A percentile compares a stretch with the other conserved stretches of the same genome.
Evolutionary conservation across 2,329 filamentous ascomycete species (phyloP).

Genomic region (Exophiala xenobiotica): DNA sequence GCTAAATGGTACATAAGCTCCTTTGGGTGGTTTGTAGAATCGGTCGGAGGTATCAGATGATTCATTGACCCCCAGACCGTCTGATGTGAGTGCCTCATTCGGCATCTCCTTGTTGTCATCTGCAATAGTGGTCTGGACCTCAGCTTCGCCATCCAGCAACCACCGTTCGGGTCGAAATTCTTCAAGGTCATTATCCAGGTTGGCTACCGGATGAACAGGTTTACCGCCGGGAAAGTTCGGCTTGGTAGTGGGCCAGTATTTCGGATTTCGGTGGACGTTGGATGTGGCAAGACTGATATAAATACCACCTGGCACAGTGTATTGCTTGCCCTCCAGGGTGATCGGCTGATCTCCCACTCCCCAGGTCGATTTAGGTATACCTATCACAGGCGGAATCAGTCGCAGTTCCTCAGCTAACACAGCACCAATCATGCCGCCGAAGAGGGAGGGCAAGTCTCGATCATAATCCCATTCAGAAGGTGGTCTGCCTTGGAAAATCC

Average conservation of each 20-base stretch:
- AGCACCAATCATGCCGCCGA: conserved; percentile 69
- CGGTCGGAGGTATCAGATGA: conserved; percentile 62
- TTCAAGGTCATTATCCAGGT: conserved; percentile 57
- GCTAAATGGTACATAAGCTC: conserved; percentile 57
- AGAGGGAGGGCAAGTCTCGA: conserved; percentile 60
- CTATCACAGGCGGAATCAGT: conserved; percentile 67
- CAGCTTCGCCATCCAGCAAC: conserved; percentile 48
- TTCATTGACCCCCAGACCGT: conserved; percentile 51
- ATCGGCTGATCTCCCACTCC: conserved; percentile 52
- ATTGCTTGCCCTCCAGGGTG: conserved; percentile 57
- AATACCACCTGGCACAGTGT: conserved; percentile 58
- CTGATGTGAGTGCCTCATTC: conserved; percentile 26
- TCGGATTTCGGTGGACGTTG: conserved; percentile 65
- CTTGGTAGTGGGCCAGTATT: conserved; percentile 62
- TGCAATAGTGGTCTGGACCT: conserved; percentile 11
- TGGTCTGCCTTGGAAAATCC: conserved; percentile 49
- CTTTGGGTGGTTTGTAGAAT: conserved; percentile 58
- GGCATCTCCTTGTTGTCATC: conserved; percentile 19
- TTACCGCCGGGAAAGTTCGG: conserved; percentile 42
- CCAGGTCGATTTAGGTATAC: conserved; percentile 67
- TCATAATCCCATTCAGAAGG: conserved; percentile 71
- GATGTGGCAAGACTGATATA: conserved; percentile 58
- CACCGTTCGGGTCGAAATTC: conserved; percentile 73
- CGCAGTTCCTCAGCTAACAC: conserved; percentile 77
- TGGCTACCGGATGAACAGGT: conserved; percentile 33